A percentile compares a stretch with the other conserved stretches of the same genome.
Conservation (phyloP, 768 basidiomycete genomes). For the Lenzites betulinus region DNA sequence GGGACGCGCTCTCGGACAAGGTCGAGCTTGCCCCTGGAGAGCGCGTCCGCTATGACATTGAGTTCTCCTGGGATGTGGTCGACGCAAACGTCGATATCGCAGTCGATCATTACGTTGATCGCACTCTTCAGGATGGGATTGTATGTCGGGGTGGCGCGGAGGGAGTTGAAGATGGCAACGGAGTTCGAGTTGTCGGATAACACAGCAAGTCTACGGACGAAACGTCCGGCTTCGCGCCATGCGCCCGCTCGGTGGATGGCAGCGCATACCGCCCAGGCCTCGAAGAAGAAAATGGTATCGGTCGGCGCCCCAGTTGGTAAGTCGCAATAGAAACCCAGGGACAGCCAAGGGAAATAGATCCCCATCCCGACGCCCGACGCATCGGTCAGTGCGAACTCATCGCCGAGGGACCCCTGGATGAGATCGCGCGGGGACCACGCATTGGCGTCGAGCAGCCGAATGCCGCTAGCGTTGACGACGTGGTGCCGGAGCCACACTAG, state of each 20-base stretch:
- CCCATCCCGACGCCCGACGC: background rate
- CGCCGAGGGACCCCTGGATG: slow-evolving; percentile 24
- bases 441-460: no score
- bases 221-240: background rate
- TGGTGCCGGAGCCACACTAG: slow-evolving; percentile 34
- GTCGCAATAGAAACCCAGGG: no score
- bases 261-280: background rate
- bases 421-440: slow-evolving; percentile 12
- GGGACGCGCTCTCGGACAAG: background rate
- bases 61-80: slow-evolving; percentile 27
- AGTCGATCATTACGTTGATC: slow-evolving; percentile 11
- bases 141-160: slow-evolving; percentile 18
- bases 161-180: slow-evolving; percentile 28
- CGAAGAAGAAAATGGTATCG: no score
- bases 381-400: slow-evolving; percentile 11
- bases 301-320: no score
- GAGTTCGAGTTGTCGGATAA: slow-evolving; percentile 27
- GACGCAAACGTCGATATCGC: slow-evolving; percentile 23
- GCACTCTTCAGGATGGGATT: slow-evolving; percentile 23
- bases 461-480: no score
- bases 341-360: no score
- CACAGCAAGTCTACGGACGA: no score
- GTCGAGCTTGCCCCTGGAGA: slow-evolving; percentile 19
- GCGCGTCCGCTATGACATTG: slow-evolving; percentile 28
- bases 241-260: background rate